Percentiles rank a stretch among this genome's conserved stretches.
Evolutionary conservation across 2,329 filamentous ascomycete genomes (phyloP).

Genomic region (Penicillium sp.): DNA sequence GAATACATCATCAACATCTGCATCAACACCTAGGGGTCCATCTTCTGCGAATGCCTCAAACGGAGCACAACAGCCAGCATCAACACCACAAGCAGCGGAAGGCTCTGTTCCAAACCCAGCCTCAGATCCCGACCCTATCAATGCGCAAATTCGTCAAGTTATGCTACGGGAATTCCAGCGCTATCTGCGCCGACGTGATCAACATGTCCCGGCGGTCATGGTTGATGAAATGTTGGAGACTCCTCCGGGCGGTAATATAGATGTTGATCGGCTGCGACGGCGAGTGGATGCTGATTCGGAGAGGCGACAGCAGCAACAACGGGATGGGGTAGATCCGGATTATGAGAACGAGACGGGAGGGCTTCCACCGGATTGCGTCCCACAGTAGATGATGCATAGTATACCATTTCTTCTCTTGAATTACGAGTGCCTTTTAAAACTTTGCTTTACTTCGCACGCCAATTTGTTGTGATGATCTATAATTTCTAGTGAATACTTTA

Average conservation of each 20-base stretch:
- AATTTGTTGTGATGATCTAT: no score
- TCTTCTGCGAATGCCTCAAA: not conserved
- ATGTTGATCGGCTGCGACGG: not conserved
- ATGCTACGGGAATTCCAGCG: not conserved
- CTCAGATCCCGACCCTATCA: not conserved
- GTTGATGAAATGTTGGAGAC: not conserved
- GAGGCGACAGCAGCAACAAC: not conserved
- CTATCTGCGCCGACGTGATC: not conserved
- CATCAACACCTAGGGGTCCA: not conserved
- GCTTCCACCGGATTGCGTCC: not conserved
- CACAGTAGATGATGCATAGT: not conserved
- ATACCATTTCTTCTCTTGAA: not conserved
- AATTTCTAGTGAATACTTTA: no score
- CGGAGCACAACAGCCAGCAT: not conserved
- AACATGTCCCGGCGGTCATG: not conserved
- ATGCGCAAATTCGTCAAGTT: not conserved
- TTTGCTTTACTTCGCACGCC: no score
- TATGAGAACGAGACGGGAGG: not conserved
- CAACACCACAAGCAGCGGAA: not conserved
- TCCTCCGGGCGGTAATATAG: not conserved
- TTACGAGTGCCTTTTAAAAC: not conserved
- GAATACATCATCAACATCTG: not conserved
- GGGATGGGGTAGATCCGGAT: not conserved
- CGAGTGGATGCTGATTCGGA: not conserved
- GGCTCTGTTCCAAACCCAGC: no score